Conservation (phyloP, 2,329 filamentous ascomycete species). For the Acrocalymma vagum region DNA sequence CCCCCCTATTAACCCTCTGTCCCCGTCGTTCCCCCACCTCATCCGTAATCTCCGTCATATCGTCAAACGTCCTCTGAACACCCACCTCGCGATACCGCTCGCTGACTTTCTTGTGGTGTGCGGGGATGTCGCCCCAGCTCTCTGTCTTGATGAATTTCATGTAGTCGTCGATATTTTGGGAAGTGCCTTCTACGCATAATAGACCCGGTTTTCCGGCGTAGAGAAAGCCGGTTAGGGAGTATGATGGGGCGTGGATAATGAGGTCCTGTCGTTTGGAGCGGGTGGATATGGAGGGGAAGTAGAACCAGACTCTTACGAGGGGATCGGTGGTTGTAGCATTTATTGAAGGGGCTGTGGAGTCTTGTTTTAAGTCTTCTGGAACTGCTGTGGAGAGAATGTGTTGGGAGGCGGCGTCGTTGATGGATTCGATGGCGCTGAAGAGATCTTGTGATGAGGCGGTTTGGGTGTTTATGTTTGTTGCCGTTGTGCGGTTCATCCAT, state of each 20-base stretch:
- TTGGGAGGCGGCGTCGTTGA: slow-evolving; percentile 25
- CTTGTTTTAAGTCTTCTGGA: background rate
- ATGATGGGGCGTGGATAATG: slow-evolving; percentile 61
- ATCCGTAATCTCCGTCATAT: slow-evolving; percentile 68
- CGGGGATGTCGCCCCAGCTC: slow-evolving; percentile 69
- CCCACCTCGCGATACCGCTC: slow-evolving; percentile 60
- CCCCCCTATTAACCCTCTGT: slow-evolving; percentile 59
- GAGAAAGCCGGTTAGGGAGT: slow-evolving; percentile 66
- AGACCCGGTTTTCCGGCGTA: slow-evolving; percentile 68
- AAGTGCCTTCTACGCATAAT: slow-evolving; percentile 61
- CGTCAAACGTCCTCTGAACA: slow-evolving; percentile 55
- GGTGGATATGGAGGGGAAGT: slow-evolving; percentile 69
- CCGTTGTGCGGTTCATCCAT: slow-evolving; percentile 32
- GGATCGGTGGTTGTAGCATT: slow-evolving; percentile 6
- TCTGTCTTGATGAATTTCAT: slow-evolving; percentile 72
- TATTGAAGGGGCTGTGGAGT: background rate
- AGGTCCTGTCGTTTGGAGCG: slow-evolving; percentile 67
- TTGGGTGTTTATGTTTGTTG: slow-evolving; percentile 20
- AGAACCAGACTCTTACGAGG: slow-evolving; percentile 67
- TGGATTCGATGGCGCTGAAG: slow-evolving; percentile 28
- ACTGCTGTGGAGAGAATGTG: slow-evolving; percentile 6
- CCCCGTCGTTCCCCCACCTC: slow-evolving; percentile 58
- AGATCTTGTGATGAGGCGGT: slow-evolving; percentile 20
- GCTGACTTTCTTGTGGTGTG: slow-evolving; percentile 69
- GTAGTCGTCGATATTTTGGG: slow-evolving; percentile 62